phyloP scores from a whole-genome alignment of 1,284 basidiomycete genomes.

The Schizophyllum commune region DNA sequence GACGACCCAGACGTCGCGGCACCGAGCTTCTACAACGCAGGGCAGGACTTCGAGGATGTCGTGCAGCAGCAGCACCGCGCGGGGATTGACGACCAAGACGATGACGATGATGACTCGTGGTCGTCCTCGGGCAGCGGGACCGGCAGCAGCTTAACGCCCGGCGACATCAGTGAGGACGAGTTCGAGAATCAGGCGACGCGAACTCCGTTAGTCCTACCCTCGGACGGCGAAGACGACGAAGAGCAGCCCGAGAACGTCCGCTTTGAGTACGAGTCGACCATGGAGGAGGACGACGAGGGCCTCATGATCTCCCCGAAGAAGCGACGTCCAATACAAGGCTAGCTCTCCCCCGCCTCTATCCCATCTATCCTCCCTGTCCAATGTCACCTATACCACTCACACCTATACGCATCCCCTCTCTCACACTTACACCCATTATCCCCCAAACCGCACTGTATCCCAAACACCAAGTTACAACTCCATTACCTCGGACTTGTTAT shows the following conservation, averaged over 20 bases:
- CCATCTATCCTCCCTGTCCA: background rate
- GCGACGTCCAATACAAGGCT: background rate
- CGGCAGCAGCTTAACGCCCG: background rate
- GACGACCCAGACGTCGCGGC: background rate
- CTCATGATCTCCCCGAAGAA: slow-evolving; percentile 2
- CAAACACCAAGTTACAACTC: background rate
- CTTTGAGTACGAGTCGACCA: slow-evolving; percentile 4
- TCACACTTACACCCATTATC: too few relatives aligned
- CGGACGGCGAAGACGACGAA: slow-evolving; percentile 2
- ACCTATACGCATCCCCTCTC: background rate
- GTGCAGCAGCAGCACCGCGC: background rate
- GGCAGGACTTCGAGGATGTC: background rate
- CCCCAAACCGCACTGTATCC: background rate
- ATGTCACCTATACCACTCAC: background rate
- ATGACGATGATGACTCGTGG: background rate
- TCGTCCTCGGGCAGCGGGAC: background rate
- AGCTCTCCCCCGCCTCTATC: background rate
- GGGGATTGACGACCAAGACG: background rate
- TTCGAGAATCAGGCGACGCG: background rate
- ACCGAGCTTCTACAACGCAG: background rate
- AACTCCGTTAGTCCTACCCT: background rate
- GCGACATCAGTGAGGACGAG: background rate
- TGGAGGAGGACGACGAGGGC: slow-evolving; percentile 4
- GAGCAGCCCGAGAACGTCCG: slow-evolving; percentile 2
- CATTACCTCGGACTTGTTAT: background rate